phyloP scores from a whole-genome alignment of 257 asterid species.

The Rauvolfia tetraphylla region DNA sequence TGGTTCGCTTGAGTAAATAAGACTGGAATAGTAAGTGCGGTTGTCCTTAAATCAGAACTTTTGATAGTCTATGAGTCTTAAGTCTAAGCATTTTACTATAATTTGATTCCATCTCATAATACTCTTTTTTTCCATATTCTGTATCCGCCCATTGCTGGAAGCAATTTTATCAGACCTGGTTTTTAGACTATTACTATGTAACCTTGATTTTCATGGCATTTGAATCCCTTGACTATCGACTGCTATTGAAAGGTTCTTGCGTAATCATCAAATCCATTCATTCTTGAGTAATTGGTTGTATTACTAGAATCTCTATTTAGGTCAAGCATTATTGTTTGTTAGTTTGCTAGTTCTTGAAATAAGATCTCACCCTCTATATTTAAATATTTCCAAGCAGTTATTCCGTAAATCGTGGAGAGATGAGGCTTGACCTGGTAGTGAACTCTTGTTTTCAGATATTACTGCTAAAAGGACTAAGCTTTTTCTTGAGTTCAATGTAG shows the following conservation, averaged over 20 bases:
- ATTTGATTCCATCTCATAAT: neutral
- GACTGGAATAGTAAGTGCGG: neutral
- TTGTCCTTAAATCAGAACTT: neutral
- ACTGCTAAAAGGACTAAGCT: neutral
- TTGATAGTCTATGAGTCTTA: neutral
- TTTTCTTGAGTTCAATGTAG: neutral
- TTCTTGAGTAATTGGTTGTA: neutral
- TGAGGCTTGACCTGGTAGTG: neutral
- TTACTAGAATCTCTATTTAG: neutral
- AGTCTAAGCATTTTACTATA: neutral
- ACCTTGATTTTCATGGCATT: slow-evolving; percentile 3
- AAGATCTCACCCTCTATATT: neutral
- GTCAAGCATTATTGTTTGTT: neutral
- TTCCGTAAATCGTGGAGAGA: neutral
- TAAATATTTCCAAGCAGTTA: neutral
- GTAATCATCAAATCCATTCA: neutral
- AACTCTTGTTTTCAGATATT: neutral
- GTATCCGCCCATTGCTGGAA: neutral
- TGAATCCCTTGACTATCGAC: neutral
- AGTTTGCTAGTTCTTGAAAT: neutral
- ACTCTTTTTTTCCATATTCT: neutral
- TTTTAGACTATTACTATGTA: too few species aligned
- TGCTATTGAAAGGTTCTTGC: neutral
- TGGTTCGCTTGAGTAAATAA: neutral
- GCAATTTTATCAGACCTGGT: neutral